Conservation (phyloP, 164 flowering plant genomes). For the Vitis riparia region DNA sequence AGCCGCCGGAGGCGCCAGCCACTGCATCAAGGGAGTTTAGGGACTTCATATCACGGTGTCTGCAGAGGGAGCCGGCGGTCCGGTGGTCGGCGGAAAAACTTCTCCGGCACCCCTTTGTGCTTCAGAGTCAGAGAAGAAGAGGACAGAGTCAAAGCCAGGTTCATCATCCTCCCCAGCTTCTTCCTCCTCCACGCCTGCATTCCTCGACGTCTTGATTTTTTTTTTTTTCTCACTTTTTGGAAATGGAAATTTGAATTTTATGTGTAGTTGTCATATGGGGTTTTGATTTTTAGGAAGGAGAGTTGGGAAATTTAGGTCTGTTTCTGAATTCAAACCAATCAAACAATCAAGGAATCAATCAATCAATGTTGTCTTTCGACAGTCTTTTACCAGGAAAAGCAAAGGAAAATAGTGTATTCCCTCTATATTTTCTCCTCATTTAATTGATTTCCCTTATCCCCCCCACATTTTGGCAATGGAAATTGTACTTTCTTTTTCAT, state of each 20-base stretch:
- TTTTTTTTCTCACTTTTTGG: neutral
- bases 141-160: slow-evolving; percentile 7
- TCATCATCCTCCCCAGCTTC: slow-evolving; percentile 22
- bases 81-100: slow-evolving; percentile 62
- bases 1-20: slow-evolving; percentile 80
- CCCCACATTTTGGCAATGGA: too few relatives aligned
- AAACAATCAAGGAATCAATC: neutral
- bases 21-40: slow-evolving; percentile 68
- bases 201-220: slow-evolving; percentile 1
- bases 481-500: too few relatives aligned
- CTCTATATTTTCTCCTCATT: too few relatives aligned
- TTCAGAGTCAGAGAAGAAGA: slow-evolving; percentile 11
- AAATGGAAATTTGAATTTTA: neutral
- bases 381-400: too few relatives aligned
- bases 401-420: too few relatives aligned
- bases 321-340: neutral
- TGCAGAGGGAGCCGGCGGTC: slow-evolving; percentile 68
- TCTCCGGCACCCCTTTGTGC: slow-evolving; percentile 66
- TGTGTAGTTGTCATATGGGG: neutral
- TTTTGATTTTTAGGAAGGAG: neutral
- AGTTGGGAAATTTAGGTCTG: neutral
- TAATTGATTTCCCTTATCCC: too few relatives aligned
- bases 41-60: slow-evolving; percentile 61
- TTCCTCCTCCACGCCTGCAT: slow-evolving; percentile 28
- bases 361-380: too few relatives aligned